A percentile compares a stretch with the other conserved stretches of the same genome.
phyloP scores from a whole-genome alignment of 2,329 filamentous ascomycete genomes.

The Aspergillus sp. region DNA sequence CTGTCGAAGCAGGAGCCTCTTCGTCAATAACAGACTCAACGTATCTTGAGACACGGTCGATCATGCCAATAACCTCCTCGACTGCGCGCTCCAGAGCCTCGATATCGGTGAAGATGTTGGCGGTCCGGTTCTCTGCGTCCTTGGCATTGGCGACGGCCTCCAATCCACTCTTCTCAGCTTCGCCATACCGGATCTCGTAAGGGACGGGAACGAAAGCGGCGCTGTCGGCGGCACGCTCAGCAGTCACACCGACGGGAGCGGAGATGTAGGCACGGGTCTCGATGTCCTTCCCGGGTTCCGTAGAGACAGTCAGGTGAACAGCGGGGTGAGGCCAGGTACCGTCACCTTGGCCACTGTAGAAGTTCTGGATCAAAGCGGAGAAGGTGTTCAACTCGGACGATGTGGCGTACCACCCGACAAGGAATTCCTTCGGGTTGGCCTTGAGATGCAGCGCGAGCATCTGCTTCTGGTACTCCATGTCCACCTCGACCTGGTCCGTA shows the following conservation, averaged over 20 bases:
- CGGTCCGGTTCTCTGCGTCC: conserved; percentile 66
- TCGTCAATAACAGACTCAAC: conserved; percentile 84
- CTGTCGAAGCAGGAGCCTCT: conserved; percentile 82
- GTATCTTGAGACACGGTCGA: conserved; percentile 87
- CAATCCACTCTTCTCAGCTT: conserved; percentile 67
- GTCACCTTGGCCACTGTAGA: conserved; percentile 94
- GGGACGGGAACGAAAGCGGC: conserved; percentile 97
- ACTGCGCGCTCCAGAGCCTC: conserved; percentile 80
- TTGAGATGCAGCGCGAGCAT: conserved; percentile 95
- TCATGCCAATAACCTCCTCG: conserved; percentile 78
- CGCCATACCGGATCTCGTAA: conserved; percentile 84
- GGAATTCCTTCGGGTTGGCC: conserved; percentile 84
- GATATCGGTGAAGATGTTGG: conserved; percentile 75
- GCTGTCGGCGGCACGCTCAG: conserved; percentile 89
- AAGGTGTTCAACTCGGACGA: conserved; percentile 96
- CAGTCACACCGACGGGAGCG: conserved; percentile 86
- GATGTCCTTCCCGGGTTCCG: conserved; percentile 79
- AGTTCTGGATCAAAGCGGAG: conserved; percentile 97
- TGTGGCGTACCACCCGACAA: conserved; percentile 98
- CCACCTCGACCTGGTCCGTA: conserved; percentile 96
- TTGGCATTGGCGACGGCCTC: conserved; percentile 79
- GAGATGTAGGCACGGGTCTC: conserved; percentile 92
- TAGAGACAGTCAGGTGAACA: conserved; percentile 91
- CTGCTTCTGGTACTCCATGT: conserved; percentile 99
- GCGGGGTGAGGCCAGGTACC: conserved; percentile 97